A percentile compares a stretch with the other conserved stretches of the same genome.
Evolutionary conservation across 306 rosid genomes (phyloP).

Genomic region (Quercus bicolor): DNA sequence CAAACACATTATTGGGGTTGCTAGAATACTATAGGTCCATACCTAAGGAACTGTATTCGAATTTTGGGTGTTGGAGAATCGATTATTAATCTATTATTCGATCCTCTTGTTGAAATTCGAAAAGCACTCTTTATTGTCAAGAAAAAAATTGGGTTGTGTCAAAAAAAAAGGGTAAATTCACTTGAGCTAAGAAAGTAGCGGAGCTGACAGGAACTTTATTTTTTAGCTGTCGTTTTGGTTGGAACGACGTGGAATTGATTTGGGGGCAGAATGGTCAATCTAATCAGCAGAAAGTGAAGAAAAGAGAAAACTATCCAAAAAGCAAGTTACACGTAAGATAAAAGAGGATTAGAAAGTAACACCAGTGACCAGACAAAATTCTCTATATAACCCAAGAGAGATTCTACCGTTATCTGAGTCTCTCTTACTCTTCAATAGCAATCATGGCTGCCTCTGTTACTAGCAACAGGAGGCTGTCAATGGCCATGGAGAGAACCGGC

Average conservation of each 20-base stretch:
- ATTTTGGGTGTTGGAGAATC: no score
- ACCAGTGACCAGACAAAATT: neutral
- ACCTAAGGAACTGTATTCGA: no score
- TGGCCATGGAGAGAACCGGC: slow-evolving; percentile 92
- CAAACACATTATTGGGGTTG: no score
- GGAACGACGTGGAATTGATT: neutral
- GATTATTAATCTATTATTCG: no score
- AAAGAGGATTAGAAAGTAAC: neutral
- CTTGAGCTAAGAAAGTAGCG: no score
- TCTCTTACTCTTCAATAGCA: slow-evolving; percentile 2
- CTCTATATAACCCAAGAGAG: neutral
- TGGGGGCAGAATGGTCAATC: slow-evolving; percentile 12
- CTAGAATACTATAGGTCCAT: no score
- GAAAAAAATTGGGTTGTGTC: no score
- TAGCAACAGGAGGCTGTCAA: slow-evolving; percentile 42
- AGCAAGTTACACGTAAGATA: neutral
- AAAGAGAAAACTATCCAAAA: slow-evolving; percentile 6
- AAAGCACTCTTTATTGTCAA: no score
- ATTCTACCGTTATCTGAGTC: neutral
- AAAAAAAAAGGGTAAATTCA: no score
- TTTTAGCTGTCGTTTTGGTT: no score
- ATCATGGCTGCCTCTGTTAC: slow-evolving; percentile 45
- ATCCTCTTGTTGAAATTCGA: no score
- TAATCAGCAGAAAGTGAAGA: neutral
- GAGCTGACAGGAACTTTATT: no score